A percentile compares a stretch with the other conserved stretches of the same genome.
Evolutionary conservation across 192 early-diverging fungal species (phyloP).

Genomic region (Spizellomyces punctatus): DNA sequence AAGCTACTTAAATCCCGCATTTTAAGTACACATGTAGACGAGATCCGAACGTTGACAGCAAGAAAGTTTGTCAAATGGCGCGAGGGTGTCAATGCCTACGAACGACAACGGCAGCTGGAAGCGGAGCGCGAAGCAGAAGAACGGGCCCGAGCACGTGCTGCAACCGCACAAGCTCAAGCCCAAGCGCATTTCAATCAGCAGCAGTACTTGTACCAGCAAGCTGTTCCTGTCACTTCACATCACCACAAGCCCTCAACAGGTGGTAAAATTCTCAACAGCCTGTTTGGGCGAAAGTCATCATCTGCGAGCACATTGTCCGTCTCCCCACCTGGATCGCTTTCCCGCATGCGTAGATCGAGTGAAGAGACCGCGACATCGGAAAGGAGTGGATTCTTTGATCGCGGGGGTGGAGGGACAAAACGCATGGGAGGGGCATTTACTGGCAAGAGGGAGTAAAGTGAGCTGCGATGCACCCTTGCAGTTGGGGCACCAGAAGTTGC

Average conservation of each 20-base stretch:
- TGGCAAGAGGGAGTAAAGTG: too few species aligned
- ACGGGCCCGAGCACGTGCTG: background rate
- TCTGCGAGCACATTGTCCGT: background rate
- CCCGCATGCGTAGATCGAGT: background rate
- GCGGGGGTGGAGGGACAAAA: background rate
- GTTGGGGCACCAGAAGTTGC: too few species aligned
- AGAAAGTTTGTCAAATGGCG: conserved; percentile 60
- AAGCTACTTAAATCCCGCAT: conserved; percentile 45
- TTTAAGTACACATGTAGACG: conserved; percentile 52
- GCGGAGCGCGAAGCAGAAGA: conserved; percentile 18
- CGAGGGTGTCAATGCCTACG: background rate
- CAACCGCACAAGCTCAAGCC: conserved; percentile 20
- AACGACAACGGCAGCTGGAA: conserved; percentile 1
- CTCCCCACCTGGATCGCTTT: background rate
- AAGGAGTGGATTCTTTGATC: conserved; percentile 1
- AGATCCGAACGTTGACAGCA: conserved; percentile 53
- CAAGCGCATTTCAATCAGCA: conserved; percentile 4
- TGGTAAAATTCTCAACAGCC: conserved; percentile 15
- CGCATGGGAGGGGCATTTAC: background rate
- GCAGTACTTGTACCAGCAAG: conserved; percentile 7
- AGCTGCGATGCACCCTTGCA: too few species aligned
- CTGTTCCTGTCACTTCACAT: background rate
- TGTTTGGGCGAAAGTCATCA: conserved; percentile 24
- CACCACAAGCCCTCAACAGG: conserved; percentile 1
- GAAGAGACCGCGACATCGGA: background rate